These are phyloP conservation scores for Backusella westeae DNA, from an alignment of 192 early-diverging fungal genomes.

Conservation along the genomic window DNA sequence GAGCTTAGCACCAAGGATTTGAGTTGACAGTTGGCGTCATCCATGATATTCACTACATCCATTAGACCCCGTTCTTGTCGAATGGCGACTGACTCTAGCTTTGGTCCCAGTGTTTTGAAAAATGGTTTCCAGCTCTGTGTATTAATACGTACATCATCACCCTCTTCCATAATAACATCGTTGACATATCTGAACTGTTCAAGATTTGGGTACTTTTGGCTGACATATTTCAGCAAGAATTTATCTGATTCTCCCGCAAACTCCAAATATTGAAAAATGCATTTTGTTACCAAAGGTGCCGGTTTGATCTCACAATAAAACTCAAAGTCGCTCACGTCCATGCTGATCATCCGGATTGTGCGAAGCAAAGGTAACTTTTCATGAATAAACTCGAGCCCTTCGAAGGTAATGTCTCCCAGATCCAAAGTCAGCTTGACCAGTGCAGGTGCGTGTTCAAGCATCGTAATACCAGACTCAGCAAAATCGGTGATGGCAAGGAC, in stretches of 20 bases:
- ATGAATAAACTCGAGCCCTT: background rate
- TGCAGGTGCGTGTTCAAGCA: background rate
- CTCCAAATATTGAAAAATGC: background rate
- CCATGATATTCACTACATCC: background rate
- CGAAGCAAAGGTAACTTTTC: background rate
- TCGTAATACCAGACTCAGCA: background rate
- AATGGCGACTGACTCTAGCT: background rate
- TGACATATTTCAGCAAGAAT: background rate
- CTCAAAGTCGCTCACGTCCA: background rate
- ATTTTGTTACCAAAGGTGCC: background rate
- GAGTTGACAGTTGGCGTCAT: background rate
- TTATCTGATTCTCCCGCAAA: background rate
- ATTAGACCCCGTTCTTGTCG: background rate
- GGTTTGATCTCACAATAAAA: background rate
- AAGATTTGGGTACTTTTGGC: background rate
- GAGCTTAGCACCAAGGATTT: background rate
- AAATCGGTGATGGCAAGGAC: background rate
- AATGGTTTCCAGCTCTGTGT: background rate
- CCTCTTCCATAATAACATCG: background rate
- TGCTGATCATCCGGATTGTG: background rate
- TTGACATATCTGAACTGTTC: background rate
- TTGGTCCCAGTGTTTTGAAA: background rate
- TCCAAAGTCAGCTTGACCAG: background rate
- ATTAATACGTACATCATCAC: background rate
- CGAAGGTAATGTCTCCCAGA: background rate